Percentiles rank a stretch among this genome's conserved stretches.
phyloP scores from a whole-genome alignment of 139 green algal species.

The Chlorella sp. region DNA sequence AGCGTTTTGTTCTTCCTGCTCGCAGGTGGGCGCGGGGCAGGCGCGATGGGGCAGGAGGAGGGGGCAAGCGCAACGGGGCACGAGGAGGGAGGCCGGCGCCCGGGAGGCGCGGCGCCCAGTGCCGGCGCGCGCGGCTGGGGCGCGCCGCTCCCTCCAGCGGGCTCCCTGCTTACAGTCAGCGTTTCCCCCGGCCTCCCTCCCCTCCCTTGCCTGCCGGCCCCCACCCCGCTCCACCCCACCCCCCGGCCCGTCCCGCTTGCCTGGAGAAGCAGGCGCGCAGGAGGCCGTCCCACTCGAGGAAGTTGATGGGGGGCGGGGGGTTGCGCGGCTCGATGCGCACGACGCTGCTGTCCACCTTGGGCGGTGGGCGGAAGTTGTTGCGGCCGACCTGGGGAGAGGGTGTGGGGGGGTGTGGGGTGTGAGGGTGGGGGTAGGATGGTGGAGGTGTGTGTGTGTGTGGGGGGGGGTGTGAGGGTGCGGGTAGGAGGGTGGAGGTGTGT shows the following conservation, averaged over 20 bases:
- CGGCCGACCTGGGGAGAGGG: no score
- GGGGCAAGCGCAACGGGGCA: no score
- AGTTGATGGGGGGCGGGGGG: constrained; percentile 93
- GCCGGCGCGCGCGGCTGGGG: not conserved
- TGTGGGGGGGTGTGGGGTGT: no score
- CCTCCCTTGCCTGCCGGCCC: not conserved
- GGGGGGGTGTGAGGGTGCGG: no score
- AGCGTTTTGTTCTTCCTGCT: constrained; percentile 97
- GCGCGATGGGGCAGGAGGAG: no score
- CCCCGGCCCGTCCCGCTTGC: no score
- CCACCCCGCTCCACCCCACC: not conserved
- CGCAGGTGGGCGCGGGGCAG: not conserved
- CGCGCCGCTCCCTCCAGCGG: not conserved
- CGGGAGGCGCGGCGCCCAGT: not conserved
- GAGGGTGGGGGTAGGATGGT: no score
- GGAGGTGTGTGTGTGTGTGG: no score
- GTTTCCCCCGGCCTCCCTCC: not conserved
- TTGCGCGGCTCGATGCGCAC: constrained; percentile 97
- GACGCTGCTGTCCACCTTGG: constrained; percentile 97
- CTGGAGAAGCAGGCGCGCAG: constrained; percentile 92
- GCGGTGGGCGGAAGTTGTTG: constrained; percentile 96
- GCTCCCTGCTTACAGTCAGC: no score
- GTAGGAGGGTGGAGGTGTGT: no score
- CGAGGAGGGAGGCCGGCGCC: no score
- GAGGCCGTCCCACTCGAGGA: constrained; percentile 98